Percentiles rank a stretch among this genome's conserved stretches.
Conservation (phyloP, 148 eudicot genomes). For the Dianthus caryophyllus region DNA sequence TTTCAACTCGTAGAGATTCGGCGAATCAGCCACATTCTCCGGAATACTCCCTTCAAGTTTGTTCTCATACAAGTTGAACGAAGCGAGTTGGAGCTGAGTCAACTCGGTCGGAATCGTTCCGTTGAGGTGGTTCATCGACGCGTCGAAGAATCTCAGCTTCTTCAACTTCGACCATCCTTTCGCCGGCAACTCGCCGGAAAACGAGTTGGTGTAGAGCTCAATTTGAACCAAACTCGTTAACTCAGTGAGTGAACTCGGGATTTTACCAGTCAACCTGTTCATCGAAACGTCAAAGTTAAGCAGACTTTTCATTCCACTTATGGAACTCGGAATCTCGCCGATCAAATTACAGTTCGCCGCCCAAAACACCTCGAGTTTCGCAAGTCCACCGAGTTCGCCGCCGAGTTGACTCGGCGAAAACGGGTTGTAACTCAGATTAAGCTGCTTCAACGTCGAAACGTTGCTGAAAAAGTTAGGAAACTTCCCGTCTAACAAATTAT, state of each 20-base stretch:
- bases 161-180: conserved; percentile 57
- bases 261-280: conserved; percentile 39
- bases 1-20: conserved; percentile 61
- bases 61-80: conserved; percentile 62
- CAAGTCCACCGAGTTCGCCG: conserved; percentile 46
- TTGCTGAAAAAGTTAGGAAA: conserved; percentile 53
- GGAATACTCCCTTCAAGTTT: conserved; percentile 53
- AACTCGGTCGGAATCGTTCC: conserved; percentile 64
- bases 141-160: conserved; percentile 45
- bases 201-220: conserved; percentile 63
- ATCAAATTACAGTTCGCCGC: conserved; percentile 35
- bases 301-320: conserved; percentile 43
- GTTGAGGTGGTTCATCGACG: conserved; percentile 49
- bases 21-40: conserved; percentile 41
- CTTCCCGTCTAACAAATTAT: conserved; percentile 53
- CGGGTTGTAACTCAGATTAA: conserved; percentile 67
- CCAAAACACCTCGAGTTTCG: conserved; percentile 60
- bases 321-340: conserved; percentile 63
- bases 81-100: conserved; percentile 46
- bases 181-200: conserved; percentile 55
- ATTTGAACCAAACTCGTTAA: conserved; percentile 43
- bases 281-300: conserved; percentile 54
- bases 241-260: conserved; percentile 59
- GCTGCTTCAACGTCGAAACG: conserved; percentile 44
- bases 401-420: conserved; percentile 57